phyloP scores from a whole-genome alignment of 495 filamentous ascomycete species.

The Talaromyces wortmannii region DNA sequence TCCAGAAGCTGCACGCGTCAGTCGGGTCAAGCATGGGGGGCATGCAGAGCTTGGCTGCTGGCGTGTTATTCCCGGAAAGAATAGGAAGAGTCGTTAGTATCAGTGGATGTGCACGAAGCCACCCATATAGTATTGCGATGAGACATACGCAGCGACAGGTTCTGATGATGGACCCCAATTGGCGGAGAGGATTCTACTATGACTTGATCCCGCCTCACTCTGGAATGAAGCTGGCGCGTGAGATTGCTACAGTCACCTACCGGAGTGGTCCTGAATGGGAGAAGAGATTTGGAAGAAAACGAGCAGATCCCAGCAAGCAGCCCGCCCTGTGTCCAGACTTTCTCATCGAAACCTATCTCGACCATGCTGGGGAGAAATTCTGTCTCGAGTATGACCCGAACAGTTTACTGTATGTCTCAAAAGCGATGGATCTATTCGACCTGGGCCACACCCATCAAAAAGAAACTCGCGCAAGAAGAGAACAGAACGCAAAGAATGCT shows the following conservation, averaged over 20 bases:
- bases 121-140: slow-evolving; percentile 98
- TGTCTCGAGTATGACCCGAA: slow-evolving; percentile 98
- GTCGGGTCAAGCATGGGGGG: slow-evolving; percentile 97
- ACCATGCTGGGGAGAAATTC: slow-evolving; percentile 98
- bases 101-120: slow-evolving; percentile 88
- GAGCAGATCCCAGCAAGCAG: slow-evolving; percentile 78
- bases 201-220: slow-evolving; percentile 80
- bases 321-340: slow-evolving; percentile 96
- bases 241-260: slow-evolving; percentile 98
- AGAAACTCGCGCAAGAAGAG: slow-evolving; percentile 39
- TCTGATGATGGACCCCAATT: slow-evolving; percentile 97
- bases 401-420: slow-evolving; percentile 92
- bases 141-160: slow-evolving; percentile 97
- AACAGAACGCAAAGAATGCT: slow-evolving; percentile 43
- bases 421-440: slow-evolving; percentile 99
- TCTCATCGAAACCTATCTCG: slow-evolving; percentile 95
- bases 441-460: slow-evolving; percentile 63
- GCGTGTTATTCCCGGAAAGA: slow-evolving; percentile 76
- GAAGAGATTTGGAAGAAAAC: slow-evolving; percentile 79
- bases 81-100: slow-evolving; percentile 81
- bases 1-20: slow-evolving; percentile 80
- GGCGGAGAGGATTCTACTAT: slow-evolving; percentile 97
- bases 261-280: slow-evolving; percentile 97
- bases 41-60: slow-evolving; percentile 92
- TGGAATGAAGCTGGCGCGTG: slow-evolving; percentile 95